Evolutionary conservation across 768 basidiomycete genomes (phyloP).

Genomic region (Phaffia tasmanica): DNA sequence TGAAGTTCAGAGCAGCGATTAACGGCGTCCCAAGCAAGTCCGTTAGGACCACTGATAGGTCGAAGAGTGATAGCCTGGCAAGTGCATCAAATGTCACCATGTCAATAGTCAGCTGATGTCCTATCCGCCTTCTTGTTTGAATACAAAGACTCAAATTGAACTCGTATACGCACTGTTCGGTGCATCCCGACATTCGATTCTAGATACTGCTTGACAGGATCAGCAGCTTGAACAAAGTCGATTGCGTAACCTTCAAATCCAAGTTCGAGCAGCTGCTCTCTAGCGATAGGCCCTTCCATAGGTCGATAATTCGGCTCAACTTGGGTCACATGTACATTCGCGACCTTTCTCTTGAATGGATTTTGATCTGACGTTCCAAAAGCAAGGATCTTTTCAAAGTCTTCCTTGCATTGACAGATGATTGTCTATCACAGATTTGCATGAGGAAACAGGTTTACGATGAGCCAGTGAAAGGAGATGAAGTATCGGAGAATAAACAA

Average conservation of each 20-base stretch:
- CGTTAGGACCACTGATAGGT: constrained; percentile 4
- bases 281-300: constrained; percentile 3
- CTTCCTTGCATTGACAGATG: constrained; percentile 69
- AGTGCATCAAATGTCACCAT: neutral
- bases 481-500: neutral
- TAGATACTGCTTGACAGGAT: constrained; percentile 62
- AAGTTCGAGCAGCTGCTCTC: constrained; percentile 46
- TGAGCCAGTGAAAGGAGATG: neutral
- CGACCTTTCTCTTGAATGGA: constrained; percentile 9
- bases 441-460: neutral
- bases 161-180: constrained; percentile 47
- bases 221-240: constrained; percentile 66
- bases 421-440: constrained; percentile 51
- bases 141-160: neutral
- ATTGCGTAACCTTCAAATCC: constrained; percentile 76
- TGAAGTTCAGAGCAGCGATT: constrained; percentile 4
- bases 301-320: constrained; percentile 9
- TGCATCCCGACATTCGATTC: constrained; percentile 55
- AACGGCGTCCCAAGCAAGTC: constrained; percentile 12
- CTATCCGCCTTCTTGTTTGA: too few species aligned
- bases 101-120: neutral
- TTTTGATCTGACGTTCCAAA: constrained; percentile 44
- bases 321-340: constrained; percentile 18
- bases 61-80: constrained; percentile 14
- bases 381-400: constrained; percentile 54